These are phyloP conservation scores for Lasiodiplodia citricola DNA, from an alignment of 2,329 filamentous ascomycete species.

Conservation along the genomic window DNA sequence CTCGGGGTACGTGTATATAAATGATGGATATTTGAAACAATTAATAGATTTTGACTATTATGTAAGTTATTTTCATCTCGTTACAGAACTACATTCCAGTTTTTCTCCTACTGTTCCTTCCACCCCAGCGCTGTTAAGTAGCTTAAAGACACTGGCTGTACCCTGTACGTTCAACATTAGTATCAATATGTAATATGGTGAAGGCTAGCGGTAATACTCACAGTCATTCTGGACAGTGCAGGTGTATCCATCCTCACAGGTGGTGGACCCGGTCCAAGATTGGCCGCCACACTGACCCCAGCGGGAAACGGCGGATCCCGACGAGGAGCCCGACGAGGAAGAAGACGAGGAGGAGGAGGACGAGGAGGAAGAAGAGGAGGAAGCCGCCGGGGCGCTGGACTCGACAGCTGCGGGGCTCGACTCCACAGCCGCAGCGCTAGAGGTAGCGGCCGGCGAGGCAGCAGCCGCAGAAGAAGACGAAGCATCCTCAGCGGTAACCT, in stretches of 20 bases:
- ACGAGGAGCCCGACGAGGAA: neutral
- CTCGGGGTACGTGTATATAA: no score
- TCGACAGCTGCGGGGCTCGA: neutral
- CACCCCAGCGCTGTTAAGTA: no score
- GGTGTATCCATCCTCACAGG: neutral
- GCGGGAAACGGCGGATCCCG: neutral
- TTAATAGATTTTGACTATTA: no score
- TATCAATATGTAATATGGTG: neutral
- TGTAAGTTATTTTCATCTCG: no score
- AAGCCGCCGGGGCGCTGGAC: neutral
- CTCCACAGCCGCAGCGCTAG: neutral
- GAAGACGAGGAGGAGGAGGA: neutral
- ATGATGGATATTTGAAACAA: no score
- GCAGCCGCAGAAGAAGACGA: neutral
- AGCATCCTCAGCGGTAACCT: neutral
- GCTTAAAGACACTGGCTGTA: constrained; percentile 4
- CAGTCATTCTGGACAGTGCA: constrained; percentile 7
- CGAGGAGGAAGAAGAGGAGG: neutral
- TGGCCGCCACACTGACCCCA: constrained; percentile 1
- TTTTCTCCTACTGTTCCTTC: no score
- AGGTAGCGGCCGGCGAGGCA: neutral
- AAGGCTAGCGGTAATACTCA: neutral
- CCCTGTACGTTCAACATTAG: neutral
- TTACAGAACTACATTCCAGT: no score
- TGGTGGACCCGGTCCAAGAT: neutral